Base-by-base conservation (phyloP, 2,329 filamentous ascomycete species). In the Leptographium galeiforme region DNA sequence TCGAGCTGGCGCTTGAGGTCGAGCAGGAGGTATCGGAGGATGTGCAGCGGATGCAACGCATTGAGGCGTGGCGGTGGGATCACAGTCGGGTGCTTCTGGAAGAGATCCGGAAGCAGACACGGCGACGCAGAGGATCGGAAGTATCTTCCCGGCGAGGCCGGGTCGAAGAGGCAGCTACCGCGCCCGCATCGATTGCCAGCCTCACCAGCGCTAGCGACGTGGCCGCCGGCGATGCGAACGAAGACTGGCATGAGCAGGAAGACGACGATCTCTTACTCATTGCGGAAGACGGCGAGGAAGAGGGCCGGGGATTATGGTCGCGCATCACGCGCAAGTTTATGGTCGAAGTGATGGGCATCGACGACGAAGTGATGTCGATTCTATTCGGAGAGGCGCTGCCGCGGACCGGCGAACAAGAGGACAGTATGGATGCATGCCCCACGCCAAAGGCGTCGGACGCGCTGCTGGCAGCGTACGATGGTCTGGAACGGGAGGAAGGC, bases 61-160 rank as follows among this genome's bases (percentile, higher is more conserved):
- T 98, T 63, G 91, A 97, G 68, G 79, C 81, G 51, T 98, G 93
- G 93, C 80, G 90, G 53, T 70, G 94, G 63, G 91, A 97, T 63
- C 90, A 98, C 66, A 95, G 89, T 66, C 80, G 81, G 55, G 81
- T 88, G 12, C 72, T 98, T 33, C 67, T 96, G 38, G 87, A 95
- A 53, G 89, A 96, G 67, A 90, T 97, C 48, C 87, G 94, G 67
- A 84, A 81, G 57, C 89, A 95, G 68, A 95, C 89, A 53, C 72
- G 75, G 57, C 76, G 85, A 55, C 78, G 85, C 55, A 76, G 83
- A 36, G 78, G 80, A 65, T 84, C 80, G 8, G 72, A 81, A 60
- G 72, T 72, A 46, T 80, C 77, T 56, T 65, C 67, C 33, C 52
- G 50, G 2, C 49, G 39, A 6, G 33, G 32, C 11, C 47, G 47